Base-by-base conservation (phyloP, 352 stramenopile species). In the Pythium vanterpoolii region DNA sequence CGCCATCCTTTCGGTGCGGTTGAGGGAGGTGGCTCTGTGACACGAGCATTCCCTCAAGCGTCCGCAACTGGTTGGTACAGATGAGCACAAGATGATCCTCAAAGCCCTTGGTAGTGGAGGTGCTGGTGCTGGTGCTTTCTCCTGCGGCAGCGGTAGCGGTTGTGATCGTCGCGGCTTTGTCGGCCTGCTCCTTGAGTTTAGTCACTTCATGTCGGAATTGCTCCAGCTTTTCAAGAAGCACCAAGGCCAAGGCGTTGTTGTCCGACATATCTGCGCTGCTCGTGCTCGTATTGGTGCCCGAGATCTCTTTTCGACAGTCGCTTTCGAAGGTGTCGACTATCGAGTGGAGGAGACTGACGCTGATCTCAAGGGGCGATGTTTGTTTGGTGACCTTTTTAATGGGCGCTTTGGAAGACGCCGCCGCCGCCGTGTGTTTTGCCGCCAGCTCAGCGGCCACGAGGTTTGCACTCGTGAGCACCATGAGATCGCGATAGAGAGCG, bases 121-220 rank as follows among this genome's bases (percentile, higher is more conserved):
- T 33, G 26, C 27, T 24, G 24, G 7, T 31, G 3, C 18, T 21
- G 21, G 13, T 42, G 34, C 11, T 42, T 18, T 5, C 9, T 16
- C 19, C 34, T 42, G 9, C 27, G n/a, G 4, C 21, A 26, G 33
- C 46, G 1, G 18, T 21, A 16, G 24, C 10, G 9, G 23, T 28
- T 26, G 30, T 39, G 33, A 62, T 62, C 0, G 42, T 16, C 2
- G 16, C 19, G 5, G 63, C 51, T 30, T 66, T 81, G 16, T 68
- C 65, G 14, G 76, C 68, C 44, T 89, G 77, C 18, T 74, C 65
- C 40, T 78, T 82, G 7, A 87, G 70, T 30, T 83, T 82, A 0
- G 68, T 61, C 14, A 87, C 57, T 31, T 87, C 76, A 18, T 72
- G 56, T 10, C 69, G 60, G 45, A 89, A 89, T 5, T 68, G 30